Evolutionary conservation across 768 basidiomycete genomes (phyloP).

Genomic region (Pholiota microspora): DNA sequence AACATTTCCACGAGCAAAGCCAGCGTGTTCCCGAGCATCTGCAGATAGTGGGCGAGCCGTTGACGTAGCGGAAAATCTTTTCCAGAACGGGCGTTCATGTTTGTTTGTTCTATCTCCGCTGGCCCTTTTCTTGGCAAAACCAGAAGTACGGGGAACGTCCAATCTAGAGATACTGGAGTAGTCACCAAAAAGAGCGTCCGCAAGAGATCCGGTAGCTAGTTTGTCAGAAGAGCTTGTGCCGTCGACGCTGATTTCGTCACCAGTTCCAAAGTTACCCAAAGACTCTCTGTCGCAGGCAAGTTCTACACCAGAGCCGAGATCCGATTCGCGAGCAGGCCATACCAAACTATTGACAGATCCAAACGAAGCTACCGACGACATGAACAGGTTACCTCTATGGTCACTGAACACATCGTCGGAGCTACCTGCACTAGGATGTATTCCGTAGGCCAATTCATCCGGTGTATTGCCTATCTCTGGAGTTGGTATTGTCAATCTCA

Average conservation of each 20-base stretch:
- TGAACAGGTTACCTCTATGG: neutral
- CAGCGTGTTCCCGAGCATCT: neutral
- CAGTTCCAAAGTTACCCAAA: neutral
- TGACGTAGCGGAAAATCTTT: constrained; percentile 7
- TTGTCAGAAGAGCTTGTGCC: neutral
- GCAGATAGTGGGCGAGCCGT: neutral
- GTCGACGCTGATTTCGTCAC: neutral
- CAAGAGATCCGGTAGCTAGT: neutral
- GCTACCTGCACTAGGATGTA: neutral
- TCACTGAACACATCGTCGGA: neutral
- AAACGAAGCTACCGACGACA: neutral
- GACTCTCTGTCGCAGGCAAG: neutral
- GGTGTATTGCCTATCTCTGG: constrained; percentile 23
- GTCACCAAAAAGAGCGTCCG: neutral
- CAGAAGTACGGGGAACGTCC: neutral
- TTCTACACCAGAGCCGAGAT: neutral
- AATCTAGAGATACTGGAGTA: neutral
- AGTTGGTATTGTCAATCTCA: constrained; percentile 32
- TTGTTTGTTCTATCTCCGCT: neutral
- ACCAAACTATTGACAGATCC: neutral
- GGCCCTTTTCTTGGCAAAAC: neutral
- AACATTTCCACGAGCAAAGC: neutral
- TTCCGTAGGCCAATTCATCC: neutral
- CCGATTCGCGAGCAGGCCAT: neutral
- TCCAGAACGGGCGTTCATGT: constrained; percentile 5